Conservation (phyloP, 441 rosid genomes). For the Rhodomyrtus psidioides region DNA sequence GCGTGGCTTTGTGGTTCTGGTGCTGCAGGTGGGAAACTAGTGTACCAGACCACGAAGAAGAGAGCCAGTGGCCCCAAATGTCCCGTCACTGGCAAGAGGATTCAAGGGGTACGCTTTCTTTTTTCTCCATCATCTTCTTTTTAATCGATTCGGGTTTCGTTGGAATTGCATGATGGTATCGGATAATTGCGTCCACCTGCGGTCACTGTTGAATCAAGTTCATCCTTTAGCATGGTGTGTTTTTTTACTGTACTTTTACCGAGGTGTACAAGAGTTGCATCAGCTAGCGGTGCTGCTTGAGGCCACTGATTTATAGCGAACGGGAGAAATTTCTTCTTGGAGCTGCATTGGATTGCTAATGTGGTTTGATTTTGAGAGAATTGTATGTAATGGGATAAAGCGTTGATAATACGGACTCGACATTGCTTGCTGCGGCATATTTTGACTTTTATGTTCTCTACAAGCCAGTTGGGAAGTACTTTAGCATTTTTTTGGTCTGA, state of each 20-base stretch:
- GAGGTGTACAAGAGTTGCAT: background rate
- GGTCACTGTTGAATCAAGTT: background rate
- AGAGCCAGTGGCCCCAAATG: slow-evolving; percentile 1
- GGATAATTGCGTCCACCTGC: background rate
- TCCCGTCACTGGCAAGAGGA: slow-evolving; percentile 3
- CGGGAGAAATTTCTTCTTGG: background rate
- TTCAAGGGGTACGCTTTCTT: background rate
- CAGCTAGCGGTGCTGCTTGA: background rate
- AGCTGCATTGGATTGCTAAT: background rate
- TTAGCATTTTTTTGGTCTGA: too few relatives aligned
- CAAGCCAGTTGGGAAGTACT: too few relatives aligned
- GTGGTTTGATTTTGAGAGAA: background rate
- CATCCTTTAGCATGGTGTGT: background rate
- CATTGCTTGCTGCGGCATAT: background rate
- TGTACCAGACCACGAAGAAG: slow-evolving; percentile 4
- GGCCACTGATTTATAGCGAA: background rate
- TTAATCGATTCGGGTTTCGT: background rate
- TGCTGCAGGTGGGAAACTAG: background rate
- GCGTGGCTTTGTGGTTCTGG: background rate
- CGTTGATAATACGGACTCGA: background rate
- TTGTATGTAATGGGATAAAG: background rate
- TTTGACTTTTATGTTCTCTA: too few relatives aligned
- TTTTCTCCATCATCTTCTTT: background rate
- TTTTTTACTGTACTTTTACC: background rate
- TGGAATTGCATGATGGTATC: background rate